Evolutionary conservation across 1,284 basidiomycete genomes (phyloP).

Genomic region (Naganishia liquefaciens): DNA sequence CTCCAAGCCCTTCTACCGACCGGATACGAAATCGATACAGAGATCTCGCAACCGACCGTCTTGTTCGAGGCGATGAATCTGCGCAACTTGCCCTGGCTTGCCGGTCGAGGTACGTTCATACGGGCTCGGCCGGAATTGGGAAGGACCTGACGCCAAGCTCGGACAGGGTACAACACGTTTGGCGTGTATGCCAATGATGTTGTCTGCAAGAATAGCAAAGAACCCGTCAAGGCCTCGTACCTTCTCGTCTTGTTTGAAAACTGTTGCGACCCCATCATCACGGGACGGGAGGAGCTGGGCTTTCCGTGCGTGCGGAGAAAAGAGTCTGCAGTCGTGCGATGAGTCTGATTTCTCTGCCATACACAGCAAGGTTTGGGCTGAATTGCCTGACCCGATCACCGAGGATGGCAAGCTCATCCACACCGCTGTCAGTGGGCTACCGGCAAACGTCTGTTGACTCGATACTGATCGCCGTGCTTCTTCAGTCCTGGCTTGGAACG

Average conservation of each 20-base stretch:
- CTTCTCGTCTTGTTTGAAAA: constrained; percentile 41
- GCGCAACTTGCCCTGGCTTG: constrained; percentile 43
- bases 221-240: constrained; percentile 36
- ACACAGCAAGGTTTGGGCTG: constrained; percentile 29
- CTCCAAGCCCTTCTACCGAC: constrained; percentile 19
- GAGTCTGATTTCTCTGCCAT: too few species aligned
- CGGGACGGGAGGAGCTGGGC: constrained; percentile 36
- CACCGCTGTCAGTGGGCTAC: constrained; percentile 17
- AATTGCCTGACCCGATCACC: constrained; percentile 35
- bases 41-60: constrained; percentile 19
- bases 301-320: constrained; percentile 16
- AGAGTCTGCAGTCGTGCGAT: neutral
- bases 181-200: constrained; percentile 41
- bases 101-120: constrained; percentile 32
- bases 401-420: constrained; percentile 24
- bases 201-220: constrained; percentile 31
- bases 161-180: constrained; percentile 40
- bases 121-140: neutral
- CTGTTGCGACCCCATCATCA: constrained; percentile 42
- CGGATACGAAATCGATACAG: constrained; percentile 22
- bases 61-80: constrained; percentile 44
- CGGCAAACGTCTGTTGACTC: neutral
- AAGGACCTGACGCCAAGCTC: neutral
- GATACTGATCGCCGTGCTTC: neutral
- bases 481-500: constrained; percentile 37